Evolutionary conservation across 2,329 filamentous ascomycete genomes (phyloP), one percentile per base, ranked within the genome.

Genomic region (Clarireedia homoeocarpa): DNA sequence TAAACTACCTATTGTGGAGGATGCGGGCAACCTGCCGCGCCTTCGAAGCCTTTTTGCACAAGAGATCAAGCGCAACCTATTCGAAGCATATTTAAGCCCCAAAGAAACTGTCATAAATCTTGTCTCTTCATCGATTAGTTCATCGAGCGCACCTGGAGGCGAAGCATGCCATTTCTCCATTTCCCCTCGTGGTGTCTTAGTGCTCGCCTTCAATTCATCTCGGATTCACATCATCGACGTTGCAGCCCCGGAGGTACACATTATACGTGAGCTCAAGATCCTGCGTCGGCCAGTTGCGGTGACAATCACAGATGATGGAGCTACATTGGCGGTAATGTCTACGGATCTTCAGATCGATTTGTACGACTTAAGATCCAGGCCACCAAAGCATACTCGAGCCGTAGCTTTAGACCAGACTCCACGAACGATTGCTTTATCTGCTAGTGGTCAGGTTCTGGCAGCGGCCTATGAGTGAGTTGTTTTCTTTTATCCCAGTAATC

Each of bases 111-210:
- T 88, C 46, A 80, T 95, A 65, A 91, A 87, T 67, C 76, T 96
- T 51, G 84, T 95, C 12, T 94, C 89, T 39, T 89, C 86, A 50
- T 91, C 88, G 5, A 89, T 89, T 63, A 92, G 88, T 68, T 91
- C 89, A 0, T 90, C 88, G 1, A 89, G 89, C 23, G 80, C 81
- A 2, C 90, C 89, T 1, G 86, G 87, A 36, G 88, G 89, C 34
- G 90, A 95, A 70, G 89, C 89, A 47, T 89, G 95, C 73, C 87
- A 89, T 54, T 95, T 95, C 70, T 84, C 81, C 60, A 82, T 89
- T 58, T 95, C 90, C 2, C 83, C 88, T 5, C 82, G 80, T 53
- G 89, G 89, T 2, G 83, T 86, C 62, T 82, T 85, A 63, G 73
- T 95, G 30, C 78, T 95, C 42, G 89, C 88, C 51, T 88, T 91